A percentile compares a stretch with the other conserved stretches of the same genome.
phyloP scores from a whole-genome alignment of 257 asterid genomes.

The Gynochthodes officinalis region DNA sequence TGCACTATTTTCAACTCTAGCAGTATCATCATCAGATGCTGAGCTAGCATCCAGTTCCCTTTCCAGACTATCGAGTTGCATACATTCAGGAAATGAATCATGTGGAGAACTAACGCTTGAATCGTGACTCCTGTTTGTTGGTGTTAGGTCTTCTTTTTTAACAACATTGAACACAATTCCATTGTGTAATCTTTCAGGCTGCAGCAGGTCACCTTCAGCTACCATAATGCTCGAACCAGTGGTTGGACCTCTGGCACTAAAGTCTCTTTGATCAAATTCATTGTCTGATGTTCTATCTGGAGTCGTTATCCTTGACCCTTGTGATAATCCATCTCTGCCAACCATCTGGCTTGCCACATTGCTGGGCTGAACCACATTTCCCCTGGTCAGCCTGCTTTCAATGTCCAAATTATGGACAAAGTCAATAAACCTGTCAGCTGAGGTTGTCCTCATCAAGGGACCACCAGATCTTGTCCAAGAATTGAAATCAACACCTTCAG shows the following conservation, averaged over 20 bases:
- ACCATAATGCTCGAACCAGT: constrained; percentile 52
- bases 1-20: constrained; percentile 22
- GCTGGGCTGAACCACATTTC: constrained; percentile 24
- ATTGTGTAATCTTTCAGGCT: constrained; percentile 67
- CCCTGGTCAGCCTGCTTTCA: constrained; percentile 34
- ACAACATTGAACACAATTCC: constrained; percentile 88
- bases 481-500: constrained; percentile 56
- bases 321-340: constrained; percentile 36
- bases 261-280: constrained; percentile 52
- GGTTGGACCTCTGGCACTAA: constrained; percentile 18
- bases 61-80: constrained; percentile 63
- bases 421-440: constrained; percentile 78
- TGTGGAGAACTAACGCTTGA: constrained; percentile 38
- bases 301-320: constrained; percentile 33
- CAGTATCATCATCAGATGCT: constrained; percentile 39
- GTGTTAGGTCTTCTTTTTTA: constrained; percentile 64
- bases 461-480: constrained; percentile 98
- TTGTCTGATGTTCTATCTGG: constrained; percentile 51
- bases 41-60: constrained; percentile 59
- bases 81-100: constrained; percentile 53
- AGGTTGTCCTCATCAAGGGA: constrained; percentile 93
- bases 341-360: constrained; percentile 20
- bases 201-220: constrained; percentile 77
- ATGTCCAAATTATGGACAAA: constrained; percentile 63
- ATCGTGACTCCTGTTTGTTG: constrained; percentile 57